Base-by-base conservation (phyloP, 2,329 filamentous ascomycete species). In the Aspergillus felis region DNA sequence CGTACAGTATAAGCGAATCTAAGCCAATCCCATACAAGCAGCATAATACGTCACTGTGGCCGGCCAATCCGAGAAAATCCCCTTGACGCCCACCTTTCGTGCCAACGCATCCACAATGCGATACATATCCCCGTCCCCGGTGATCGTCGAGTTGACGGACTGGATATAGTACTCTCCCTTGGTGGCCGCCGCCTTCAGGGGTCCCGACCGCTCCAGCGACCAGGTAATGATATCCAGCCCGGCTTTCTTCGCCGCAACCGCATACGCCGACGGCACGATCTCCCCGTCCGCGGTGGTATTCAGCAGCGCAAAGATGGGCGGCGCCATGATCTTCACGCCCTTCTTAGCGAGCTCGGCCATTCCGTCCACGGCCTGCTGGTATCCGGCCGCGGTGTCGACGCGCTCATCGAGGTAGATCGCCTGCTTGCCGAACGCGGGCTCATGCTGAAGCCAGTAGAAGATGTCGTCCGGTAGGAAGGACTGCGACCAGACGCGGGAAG, bases 41-140 rank as follows among this genome's bases (percentile, higher is more conserved):
- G 62, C 62, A 57, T 64, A 64, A 41, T 64, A 64, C 4, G 62
- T 60, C 47, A 64, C 62, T 1, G 62, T 64, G 10, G 60, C 62
- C 3, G 62, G 62, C 62, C 62, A 64, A 47, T 64, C 62, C 17
- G 62, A 64, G 50, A 63, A 64, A 17, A 64, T 62, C 2, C 51
- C 60, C 32, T 52, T 57, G 24, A 64, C 62, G 8, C 60, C 60
- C 9, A 62, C 62, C 58, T 64, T 64, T 24, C 50, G 60, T 17
- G 61, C 58, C 50, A 64, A 24, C n/a, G 57, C 62, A 51, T 64
- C 62, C 4, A 64, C 58, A 27, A 64, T 64, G 32, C 60, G 60
- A 51, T 64, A 64, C 58, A 64, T 61, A 17, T 64, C 62, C 29
- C 62, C 62, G 17, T 64, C 62, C n/a, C 57, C 57, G 12, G 25